phyloP scores from a whole-genome alignment of 2,329 filamentous ascomycete species.

The Sporothrix phasma region DNA sequence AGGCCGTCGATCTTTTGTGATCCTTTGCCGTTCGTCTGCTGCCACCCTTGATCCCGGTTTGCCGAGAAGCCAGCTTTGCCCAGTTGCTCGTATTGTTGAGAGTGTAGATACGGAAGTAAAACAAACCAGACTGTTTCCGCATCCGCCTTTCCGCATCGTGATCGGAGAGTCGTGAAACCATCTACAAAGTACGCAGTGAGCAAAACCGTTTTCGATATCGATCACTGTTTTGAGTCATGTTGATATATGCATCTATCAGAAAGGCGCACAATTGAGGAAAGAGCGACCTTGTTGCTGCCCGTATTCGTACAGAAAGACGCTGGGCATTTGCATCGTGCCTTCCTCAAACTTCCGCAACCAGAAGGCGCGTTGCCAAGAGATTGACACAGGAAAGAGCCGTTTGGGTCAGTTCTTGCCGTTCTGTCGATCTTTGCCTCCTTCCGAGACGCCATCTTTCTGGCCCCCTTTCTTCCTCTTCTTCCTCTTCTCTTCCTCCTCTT shows the following conservation, averaged over 20 bases:
- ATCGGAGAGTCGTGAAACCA: background rate
- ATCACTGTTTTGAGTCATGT: background rate
- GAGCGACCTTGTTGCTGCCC: background rate
- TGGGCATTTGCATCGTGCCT: background rate
- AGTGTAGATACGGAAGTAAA: too few species aligned
- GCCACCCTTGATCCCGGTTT: background rate
- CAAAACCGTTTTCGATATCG: background rate
- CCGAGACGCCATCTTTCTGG: background rate
- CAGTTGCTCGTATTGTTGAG: background rate
- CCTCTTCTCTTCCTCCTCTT: constrained; percentile 1
- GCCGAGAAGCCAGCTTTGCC: background rate
- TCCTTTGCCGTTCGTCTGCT: background rate
- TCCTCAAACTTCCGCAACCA: background rate
- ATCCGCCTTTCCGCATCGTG: background rate
- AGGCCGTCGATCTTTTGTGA: background rate
- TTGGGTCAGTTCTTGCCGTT: background rate
- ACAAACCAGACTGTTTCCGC: background rate
- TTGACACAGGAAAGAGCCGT: background rate
- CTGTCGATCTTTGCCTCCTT: background rate
- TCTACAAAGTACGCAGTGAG: too few species aligned
- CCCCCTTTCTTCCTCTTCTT: background rate
- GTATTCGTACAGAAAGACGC: background rate
- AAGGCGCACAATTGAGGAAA: background rate
- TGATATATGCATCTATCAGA: background rate
- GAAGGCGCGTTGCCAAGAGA: background rate